Conservation (phyloP, 2,329 filamentous ascomycete species). For the Arthroderma sp. region DNA sequence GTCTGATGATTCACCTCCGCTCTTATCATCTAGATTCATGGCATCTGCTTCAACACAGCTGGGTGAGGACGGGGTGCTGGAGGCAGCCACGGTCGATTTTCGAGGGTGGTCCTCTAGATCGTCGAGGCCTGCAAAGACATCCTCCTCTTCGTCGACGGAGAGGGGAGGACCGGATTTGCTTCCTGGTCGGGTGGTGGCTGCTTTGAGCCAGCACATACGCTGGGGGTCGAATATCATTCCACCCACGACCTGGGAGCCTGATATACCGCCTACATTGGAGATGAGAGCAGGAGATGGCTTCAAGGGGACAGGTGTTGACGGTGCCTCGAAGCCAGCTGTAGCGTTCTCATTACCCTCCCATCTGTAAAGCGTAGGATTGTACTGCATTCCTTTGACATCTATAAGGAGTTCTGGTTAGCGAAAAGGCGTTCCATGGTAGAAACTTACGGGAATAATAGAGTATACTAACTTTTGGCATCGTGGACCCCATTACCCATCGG, state of each 20-base stretch:
- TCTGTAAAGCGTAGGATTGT: slow-evolving; percentile 71
- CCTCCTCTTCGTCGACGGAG: slow-evolving; percentile 63
- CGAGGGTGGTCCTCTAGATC: slow-evolving; percentile 61
- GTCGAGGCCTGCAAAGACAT: slow-evolving; percentile 89
- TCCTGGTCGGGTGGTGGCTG: slow-evolving; percentile 39
- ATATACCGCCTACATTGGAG: slow-evolving; percentile 71
- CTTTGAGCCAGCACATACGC: slow-evolving; percentile 95
- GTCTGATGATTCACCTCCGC: slow-evolving; percentile 40
- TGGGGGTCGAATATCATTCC: slow-evolving; percentile 97
- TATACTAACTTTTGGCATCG: slow-evolving; percentile 62
- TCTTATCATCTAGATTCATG: slow-evolving; percentile 28
- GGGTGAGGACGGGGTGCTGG: slow-evolving; percentile 4
- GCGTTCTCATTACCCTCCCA: slow-evolving; percentile 97
- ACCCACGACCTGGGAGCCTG: slow-evolving; percentile 86
- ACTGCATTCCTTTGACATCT: slow-evolving; percentile 92
- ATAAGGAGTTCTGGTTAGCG: slow-evolving; percentile 15
- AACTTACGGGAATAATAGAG: neutral
- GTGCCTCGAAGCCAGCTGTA: slow-evolving; percentile 62
- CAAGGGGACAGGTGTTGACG: slow-evolving; percentile 33
- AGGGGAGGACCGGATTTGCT: slow-evolving; percentile 37
- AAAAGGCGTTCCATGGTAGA: slow-evolving; percentile 9
- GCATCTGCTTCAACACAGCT: slow-evolving; percentile 20
- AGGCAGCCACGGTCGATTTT: slow-evolving; percentile 14
- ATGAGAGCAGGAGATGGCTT: slow-evolving; percentile 57
- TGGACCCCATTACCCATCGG: slow-evolving; percentile 62